These are phyloP conservation scores for Selenicereus undatus DNA, from an alignment of 148 eudicot genomes.

Conservation along the genomic window DNA sequence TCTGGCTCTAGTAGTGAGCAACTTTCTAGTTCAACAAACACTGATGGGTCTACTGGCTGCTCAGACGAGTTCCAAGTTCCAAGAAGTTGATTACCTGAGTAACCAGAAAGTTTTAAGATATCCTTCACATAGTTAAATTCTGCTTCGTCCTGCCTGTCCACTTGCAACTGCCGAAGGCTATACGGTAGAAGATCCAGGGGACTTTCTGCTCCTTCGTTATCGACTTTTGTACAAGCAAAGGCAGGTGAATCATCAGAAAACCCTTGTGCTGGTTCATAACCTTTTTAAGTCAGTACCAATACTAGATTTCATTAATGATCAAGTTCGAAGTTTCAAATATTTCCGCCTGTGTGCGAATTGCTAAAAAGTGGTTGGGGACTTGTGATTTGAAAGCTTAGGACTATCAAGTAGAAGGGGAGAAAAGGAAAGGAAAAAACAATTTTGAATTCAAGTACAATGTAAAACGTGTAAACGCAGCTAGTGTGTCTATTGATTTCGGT, in stretches of 20 bases:
- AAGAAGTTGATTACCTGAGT: slow-evolving; percentile 39
- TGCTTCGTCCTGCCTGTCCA: slow-evolving; percentile 22
- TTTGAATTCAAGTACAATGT: too few species aligned
- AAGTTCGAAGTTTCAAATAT: too few species aligned
- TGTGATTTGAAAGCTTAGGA: neutral
- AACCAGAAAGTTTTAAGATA: slow-evolving; percentile 61
- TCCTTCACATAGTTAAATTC: slow-evolving; percentile 59
- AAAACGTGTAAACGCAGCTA: too few species aligned
- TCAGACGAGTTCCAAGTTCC: slow-evolving; percentile 58
- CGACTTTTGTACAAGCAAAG: slow-evolving; percentile 1
- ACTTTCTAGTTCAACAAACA: slow-evolving; percentile 54
- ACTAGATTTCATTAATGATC: neutral
- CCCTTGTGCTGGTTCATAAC: slow-evolving; percentile 4
- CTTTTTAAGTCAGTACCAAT: neutral
- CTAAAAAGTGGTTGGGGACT: neutral
- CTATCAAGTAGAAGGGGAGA: neutral
- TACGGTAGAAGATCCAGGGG: neutral
- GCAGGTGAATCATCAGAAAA: slow-evolving; percentile 3
- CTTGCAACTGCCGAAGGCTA: slow-evolving; percentile 10
- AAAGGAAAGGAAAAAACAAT: neutral
- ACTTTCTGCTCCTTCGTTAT: slow-evolving; percentile 1
- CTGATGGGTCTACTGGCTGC: slow-evolving; percentile 56
- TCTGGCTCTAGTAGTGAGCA: slow-evolving; percentile 21
- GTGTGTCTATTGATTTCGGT: too few species aligned
- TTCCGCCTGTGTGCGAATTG: too few species aligned